Conservation (phyloP, 23 red algal species). For the Gracilaria caudata region DNA sequence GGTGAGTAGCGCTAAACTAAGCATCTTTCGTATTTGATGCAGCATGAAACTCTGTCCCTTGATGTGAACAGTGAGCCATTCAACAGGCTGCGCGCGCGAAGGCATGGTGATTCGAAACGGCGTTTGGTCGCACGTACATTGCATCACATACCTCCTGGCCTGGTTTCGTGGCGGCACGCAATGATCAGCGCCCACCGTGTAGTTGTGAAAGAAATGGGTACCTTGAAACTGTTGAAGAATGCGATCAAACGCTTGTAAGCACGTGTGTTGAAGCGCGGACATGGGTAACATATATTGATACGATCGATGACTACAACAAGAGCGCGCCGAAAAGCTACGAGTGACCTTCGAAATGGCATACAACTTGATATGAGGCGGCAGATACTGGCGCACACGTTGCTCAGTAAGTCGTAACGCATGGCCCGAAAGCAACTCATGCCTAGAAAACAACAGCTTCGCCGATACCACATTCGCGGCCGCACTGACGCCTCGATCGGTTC, state of each 20-base stretch:
- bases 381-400: constrained; percentile 42
- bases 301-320: constrained; percentile 68
- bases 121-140: constrained; percentile 10
- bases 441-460: constrained; percentile 68
- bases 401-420: background rate
- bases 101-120: background rate
- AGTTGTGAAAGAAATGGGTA: constrained; percentile 75
- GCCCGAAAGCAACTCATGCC: constrained; percentile 36
- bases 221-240: constrained; percentile 62
- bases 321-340: constrained; percentile 72
- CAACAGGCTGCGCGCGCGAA: background rate
- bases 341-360: constrained; percentile 47
- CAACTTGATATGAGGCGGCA: constrained; percentile 70
- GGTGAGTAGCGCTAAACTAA: constrained; percentile 76
- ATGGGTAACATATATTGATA: constrained; percentile 87
- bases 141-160: constrained; percentile 52
- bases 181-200: constrained; percentile 58
- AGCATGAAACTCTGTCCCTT: constrained; percentile 93
- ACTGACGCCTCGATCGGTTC: constrained; percentile 93
- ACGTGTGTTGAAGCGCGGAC: constrained; percentile 35
- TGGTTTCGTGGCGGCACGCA: constrained; percentile 41
- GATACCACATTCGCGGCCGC: constrained; percentile 85
- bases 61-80: constrained; percentile 51
- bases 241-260: constrained; percentile 26
- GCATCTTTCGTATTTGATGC: constrained; percentile 96